Conservation (phyloP, 129 eudicot genomes). For the Apium graveolens region DNA sequence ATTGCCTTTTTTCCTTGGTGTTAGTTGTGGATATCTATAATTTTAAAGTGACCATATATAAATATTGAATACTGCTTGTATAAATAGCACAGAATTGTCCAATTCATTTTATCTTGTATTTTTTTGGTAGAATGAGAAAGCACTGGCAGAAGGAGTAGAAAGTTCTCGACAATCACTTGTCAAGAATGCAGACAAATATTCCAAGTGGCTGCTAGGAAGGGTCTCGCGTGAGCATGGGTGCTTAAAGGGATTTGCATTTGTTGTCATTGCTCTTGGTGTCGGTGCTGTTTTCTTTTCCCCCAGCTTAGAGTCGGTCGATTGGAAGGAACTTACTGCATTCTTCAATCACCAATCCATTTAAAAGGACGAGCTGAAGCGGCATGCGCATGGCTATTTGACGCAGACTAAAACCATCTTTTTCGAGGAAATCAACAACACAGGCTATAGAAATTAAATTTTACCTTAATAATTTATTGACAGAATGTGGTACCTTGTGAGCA, state of each 20-base stretch:
- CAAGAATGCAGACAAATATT: constrained; percentile 72
- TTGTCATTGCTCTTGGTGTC: constrained; percentile 34
- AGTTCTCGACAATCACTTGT: constrained; percentile 33
- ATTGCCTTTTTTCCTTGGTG: neutral
- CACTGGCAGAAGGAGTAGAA: constrained; percentile 41
- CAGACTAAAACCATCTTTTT: neutral
- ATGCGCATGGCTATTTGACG: neutral
- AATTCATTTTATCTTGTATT: neutral
- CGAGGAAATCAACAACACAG: constrained; percentile 1
- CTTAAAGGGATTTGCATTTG: constrained; percentile 43
- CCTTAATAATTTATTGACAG: constrained; percentile 13
- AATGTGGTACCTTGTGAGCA: constrained; percentile 15
- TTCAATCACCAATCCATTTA: constrained; percentile 37
- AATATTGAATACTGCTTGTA: neutral
- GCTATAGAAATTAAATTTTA: constrained; percentile 12
- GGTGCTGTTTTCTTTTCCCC: constrained; percentile 44
- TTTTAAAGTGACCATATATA: neutral
- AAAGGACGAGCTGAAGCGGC: constrained; percentile 9
- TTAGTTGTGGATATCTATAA: neutral
- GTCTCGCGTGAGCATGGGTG: constrained; percentile 63
- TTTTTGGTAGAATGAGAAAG: constrained; percentile 61
- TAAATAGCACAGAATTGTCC: neutral
- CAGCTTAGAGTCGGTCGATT: constrained; percentile 42
- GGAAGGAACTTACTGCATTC: constrained; percentile 42
- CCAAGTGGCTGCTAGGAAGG: constrained; percentile 56